These are phyloP conservation scores for Hanseniaspora lachancei DNA, from an alignment of 805 yeast species.

Conservation along the genomic window DNA sequence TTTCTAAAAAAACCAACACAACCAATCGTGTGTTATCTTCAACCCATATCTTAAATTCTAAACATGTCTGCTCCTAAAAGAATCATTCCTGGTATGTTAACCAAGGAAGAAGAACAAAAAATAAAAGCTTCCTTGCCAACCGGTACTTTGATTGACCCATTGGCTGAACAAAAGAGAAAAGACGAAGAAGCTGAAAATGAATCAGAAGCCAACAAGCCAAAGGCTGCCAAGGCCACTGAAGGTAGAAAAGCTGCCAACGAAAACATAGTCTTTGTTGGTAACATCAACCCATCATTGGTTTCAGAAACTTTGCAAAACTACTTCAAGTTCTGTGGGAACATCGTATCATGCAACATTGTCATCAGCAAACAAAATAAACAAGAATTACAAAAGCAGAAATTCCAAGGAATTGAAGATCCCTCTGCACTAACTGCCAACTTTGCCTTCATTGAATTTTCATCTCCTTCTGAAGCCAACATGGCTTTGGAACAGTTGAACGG, in stretches of 20 bases:
- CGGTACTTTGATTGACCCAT: conserved; percentile 9
- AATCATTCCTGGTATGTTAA: conserved; percentile 12
- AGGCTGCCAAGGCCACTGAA: conserved; percentile 54
- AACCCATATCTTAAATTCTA: not conserved
- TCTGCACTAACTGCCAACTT: conserved; percentile 33
- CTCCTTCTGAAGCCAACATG: conserved; percentile 42
- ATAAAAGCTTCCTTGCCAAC: conserved; percentile 10
- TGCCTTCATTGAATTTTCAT: conserved; percentile 67
- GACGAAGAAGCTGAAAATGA: conserved; percentile 12
- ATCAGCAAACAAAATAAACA: conserved; percentile 64
- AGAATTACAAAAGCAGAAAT: conserved; percentile 23
- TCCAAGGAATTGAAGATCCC: conserved; percentile 2
- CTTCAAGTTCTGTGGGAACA: conserved; percentile 48
- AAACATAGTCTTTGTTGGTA: conserved; percentile 65
- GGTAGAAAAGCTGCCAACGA: conserved; percentile 75
- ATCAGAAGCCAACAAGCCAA: conserved; percentile 18
- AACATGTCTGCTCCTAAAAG: conserved; percentile 9
- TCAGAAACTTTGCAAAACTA: conserved; percentile 52
- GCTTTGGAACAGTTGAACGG: conserved; percentile 55
- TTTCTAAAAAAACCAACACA: too few species aligned
- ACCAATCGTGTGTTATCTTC: not conserved
- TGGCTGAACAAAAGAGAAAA: conserved; percentile 13
- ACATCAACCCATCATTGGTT: conserved; percentile 48
- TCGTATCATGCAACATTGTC: conserved; percentile 54
- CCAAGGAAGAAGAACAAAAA: conserved; percentile 11